Evolutionary conservation across 179 eudicot species (phyloP).

Genomic region (Silene coronaria): DNA sequence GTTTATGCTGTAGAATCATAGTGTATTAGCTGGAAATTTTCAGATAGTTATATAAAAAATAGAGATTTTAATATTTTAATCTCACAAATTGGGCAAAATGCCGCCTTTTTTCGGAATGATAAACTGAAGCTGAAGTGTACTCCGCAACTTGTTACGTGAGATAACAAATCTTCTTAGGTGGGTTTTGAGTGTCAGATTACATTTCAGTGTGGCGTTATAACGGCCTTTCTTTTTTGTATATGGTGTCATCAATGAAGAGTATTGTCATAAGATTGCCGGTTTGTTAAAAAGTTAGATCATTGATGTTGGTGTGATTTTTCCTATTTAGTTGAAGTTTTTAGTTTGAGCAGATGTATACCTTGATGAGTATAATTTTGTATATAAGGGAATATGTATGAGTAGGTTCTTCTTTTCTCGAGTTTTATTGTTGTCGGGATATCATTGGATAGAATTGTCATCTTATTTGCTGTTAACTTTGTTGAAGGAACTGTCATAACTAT

Average conservation of each 20-base stretch:
- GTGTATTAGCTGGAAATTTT: not conserved
- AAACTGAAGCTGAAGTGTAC: no score
- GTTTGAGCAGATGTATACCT: not conserved
- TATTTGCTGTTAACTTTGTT: not conserved
- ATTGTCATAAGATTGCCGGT: no score
- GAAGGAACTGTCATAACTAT: not conserved
- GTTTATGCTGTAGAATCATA: not conserved
- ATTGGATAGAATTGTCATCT: not conserved
- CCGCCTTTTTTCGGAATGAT: not conserved
- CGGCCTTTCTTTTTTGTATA: no score
- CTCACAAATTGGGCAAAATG: not conserved
- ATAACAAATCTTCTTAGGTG: no score
- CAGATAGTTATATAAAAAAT: not conserved
- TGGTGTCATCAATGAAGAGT: no score
- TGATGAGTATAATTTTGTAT: not conserved
- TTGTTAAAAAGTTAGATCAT: not conserved
- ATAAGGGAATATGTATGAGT: not conserved
- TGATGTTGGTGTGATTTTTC: not conserved
- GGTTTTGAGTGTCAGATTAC: no score
- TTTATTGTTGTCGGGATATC: not conserved
- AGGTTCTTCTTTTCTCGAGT: not conserved
- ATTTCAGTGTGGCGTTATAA: no score
- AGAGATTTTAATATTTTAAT: not conserved
- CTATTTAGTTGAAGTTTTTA: not conserved
- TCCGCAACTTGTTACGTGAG: no score